Evolutionary conservation across 2,329 filamentous ascomycete species (phyloP).

Genomic region (Claviceps fusiformis): DNA sequence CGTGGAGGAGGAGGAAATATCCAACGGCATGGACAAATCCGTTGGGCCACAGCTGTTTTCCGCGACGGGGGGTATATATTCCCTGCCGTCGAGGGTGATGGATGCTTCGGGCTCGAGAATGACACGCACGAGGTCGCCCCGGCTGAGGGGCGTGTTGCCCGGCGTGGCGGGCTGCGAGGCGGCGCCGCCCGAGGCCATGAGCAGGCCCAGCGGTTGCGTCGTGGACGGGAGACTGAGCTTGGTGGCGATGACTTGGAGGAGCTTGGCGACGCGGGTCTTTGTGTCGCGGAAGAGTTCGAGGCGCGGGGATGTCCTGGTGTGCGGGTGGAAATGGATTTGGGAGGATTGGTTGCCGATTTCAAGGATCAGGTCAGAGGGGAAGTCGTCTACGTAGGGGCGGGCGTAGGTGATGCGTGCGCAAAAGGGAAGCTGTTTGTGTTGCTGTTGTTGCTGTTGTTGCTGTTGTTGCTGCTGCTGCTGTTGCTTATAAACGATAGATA

Average conservation of each 20-base stretch:
- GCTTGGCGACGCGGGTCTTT: constrained; percentile 53
- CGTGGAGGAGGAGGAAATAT: neutral
- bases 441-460: neutral
- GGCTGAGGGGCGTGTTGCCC: constrained; percentile 52
- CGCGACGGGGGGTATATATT: constrained; percentile 17
- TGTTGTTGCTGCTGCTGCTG: constrained; percentile 16
- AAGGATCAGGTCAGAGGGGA: constrained; percentile 58
- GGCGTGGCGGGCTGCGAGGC: constrained; percentile 50
- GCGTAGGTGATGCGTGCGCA: constrained; percentile 58
- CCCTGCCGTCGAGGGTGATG: constrained; percentile 44
- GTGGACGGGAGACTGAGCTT: constrained; percentile 58
- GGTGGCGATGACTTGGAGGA: constrained; percentile 69
- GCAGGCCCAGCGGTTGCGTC: constrained; percentile 47
- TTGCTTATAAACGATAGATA: constrained; percentile 47
- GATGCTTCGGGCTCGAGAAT: constrained; percentile 45
- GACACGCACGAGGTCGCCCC: constrained; percentile 53
- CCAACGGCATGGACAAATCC: neutral
- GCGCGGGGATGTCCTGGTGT: constrained; percentile 19
- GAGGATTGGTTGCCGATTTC: constrained; percentile 62
- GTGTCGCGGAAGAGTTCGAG: constrained; percentile 63
- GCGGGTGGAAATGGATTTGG: constrained; percentile 32
- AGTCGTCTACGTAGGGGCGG: constrained; percentile 72
- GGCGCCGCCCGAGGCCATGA: constrained; percentile 52
- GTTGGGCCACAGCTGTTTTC: neutral
- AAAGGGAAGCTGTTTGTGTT: constrained; percentile 1